Evolutionary conservation across 2,329 filamentous ascomycete species (phyloP), one percentile per base, ranked within the genome.

Genomic region (Neonectria magnoliae): DNA sequence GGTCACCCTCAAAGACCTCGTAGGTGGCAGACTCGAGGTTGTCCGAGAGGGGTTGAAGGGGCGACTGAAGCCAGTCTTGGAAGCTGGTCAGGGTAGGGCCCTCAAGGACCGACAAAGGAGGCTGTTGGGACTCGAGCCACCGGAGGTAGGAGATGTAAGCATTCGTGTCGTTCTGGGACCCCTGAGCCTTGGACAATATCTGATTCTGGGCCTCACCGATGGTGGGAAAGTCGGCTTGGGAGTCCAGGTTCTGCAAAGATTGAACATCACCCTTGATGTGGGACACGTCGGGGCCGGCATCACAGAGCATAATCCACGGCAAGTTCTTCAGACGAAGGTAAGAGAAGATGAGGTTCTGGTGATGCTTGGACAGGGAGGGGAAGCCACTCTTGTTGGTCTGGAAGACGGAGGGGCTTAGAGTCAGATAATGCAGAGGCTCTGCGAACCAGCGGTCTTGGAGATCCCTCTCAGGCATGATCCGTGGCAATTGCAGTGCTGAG

Each of bases 11-110:
- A 74, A 99, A 99, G 2, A 98, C 95, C 77, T 99, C 96, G 78
- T 99, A 99, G 0, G 96, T 99, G 45, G 97, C 92, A 51, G 94
- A 97, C 78, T 99, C 97, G 14, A 99, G 85, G 72, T 99, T 99
- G 78, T 99, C 96, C 0, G 95, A 95, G 14, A 99, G 85, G 0
- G 96, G 96, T 77, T 99, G 97, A 44, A 99, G 84, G 2, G 96
- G 96, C 2, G 94, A 94, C 78, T 99, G 96, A 11, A 99, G 85
- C 85, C 96, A 99, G 78, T 99, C 96, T 75, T 99, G 97, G 88
- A 89, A 87, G 71, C 81, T 87, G 5, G 81, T 84, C 61, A 89
- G 76, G 1, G 84, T 85, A 2, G 80, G 78, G 16, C 81, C 81
- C 73, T 89, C 87, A 5, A 88, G 79, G 7, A 78, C 77, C 0